These are phyloP conservation scores for Bryoglossum gracile DNA, from an alignment of 495 filamentous ascomycete genomes.

Conservation along the genomic window DNA sequence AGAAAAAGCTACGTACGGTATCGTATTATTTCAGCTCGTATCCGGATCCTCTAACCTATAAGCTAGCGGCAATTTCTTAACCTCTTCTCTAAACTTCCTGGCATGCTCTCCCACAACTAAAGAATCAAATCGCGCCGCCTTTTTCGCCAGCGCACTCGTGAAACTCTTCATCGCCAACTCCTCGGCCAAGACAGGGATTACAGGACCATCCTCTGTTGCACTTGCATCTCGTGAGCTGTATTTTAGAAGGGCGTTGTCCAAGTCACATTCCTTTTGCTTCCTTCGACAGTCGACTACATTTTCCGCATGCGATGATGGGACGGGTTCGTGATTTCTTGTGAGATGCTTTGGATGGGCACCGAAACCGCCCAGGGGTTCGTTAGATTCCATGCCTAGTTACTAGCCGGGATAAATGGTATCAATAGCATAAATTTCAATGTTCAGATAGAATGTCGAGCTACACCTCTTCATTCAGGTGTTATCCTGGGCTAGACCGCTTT, in stretches of 20 bases:
- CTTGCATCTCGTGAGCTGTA: not conserved
- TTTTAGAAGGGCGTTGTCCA: too few relatives aligned
- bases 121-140: not conserved
- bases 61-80: not conserved
- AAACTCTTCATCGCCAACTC: not conserved
- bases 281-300: not conserved
- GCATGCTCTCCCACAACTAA: not conserved
- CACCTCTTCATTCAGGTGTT: too few relatives aligned
- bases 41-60: not conserved
- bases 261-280: not conserved
- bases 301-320: not conserved
- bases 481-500: too few relatives aligned
- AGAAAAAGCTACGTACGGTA: not conserved
- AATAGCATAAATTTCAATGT: too few relatives aligned
- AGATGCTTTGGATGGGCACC: too few relatives aligned
- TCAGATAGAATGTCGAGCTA: too few relatives aligned
- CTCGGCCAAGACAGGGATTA: conserved; percentile 1
- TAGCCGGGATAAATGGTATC: too few relatives aligned
- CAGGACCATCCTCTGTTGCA: conserved; percentile 3
- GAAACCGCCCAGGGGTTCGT: too few relatives aligned
- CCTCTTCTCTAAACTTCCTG: not conserved
- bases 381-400: too few relatives aligned
- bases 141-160: not conserved
- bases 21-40: not conserved
- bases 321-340: not conserved